A percentile compares a stretch with the other conserved stretches of the same genome.
phyloP scores from a whole-genome alignment of 176 grass and related monocot species.

The Aegilops speltoides region DNA sequence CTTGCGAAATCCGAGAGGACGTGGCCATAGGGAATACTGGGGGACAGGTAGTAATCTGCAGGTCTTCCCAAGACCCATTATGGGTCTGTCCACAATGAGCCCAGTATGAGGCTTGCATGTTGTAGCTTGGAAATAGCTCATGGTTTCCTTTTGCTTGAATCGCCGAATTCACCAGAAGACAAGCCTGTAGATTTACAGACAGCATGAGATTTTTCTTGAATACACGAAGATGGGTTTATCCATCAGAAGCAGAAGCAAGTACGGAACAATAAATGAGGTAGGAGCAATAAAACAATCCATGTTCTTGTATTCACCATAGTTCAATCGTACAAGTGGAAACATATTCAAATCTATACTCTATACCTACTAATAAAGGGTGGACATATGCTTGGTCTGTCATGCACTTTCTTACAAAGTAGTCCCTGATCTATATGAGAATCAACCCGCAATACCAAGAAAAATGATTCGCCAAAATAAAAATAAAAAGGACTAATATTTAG shows the following conservation, averaged over 20 bases:
- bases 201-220: conserved; percentile 23
- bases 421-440: no score
- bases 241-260: conserved; percentile 10
- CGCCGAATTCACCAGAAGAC: conserved; percentile 5
- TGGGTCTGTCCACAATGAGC: conserved; percentile 42
- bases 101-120: conserved; percentile 59
- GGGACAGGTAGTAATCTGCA: conserved; percentile 12
- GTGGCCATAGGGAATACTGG: conserved; percentile 38
- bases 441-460: no score
- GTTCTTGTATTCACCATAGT: not conserved
- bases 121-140: conserved; percentile 70
- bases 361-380: no score
- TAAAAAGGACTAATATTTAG: no score
- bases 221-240: not conserved
- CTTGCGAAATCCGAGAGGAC: conserved; percentile 29
- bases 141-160: conserved; percentile 49
- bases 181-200: conserved; percentile 29
- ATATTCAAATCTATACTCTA: not conserved
- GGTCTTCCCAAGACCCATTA: conserved; percentile 40
- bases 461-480: no score
- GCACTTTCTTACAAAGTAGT: no score
- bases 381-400: no score
- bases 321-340: conserved; percentile 5
- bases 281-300: not conserved
- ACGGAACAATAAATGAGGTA: not conserved